Conservation (phyloP, 352 stramenopile species). For the Phytophthora citricola region DNA sequence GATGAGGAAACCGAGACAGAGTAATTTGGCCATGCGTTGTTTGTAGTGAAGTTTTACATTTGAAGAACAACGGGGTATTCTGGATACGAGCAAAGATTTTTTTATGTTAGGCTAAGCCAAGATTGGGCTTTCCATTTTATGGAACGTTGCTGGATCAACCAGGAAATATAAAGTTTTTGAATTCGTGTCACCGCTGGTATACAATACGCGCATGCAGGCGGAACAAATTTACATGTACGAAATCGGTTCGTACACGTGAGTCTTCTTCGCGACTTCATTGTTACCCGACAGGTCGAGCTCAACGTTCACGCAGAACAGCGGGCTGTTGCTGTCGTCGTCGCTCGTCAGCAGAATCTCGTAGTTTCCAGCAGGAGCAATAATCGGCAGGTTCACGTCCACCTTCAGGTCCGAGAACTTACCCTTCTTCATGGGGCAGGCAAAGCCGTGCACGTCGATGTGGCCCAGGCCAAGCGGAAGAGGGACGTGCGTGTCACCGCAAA, state of each 20-base stretch:
- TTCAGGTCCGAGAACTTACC: slow-evolving; percentile 74
- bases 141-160: neutral
- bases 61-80: neutral
- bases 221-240: slow-evolving; percentile 62
- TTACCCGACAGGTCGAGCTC: slow-evolving; percentile 60
- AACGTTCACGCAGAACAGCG: slow-evolving; percentile 84
- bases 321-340: slow-evolving; percentile 47
- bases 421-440: slow-evolving; percentile 72
- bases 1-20: slow-evolving; percentile 39
- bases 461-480: slow-evolving; percentile 82
- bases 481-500: slow-evolving; percentile 83
- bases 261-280: slow-evolving; percentile 49
- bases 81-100: neutral
- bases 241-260: slow-evolving; percentile 76
- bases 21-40: slow-evolving; percentile 9
- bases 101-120: slow-evolving; percentile 20
- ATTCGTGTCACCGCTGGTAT: slow-evolving; percentile 16
- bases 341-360: slow-evolving; percentile 84
- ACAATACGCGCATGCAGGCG: slow-evolving; percentile 21
- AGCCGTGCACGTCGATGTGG: slow-evolving; percentile 87
- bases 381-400: slow-evolving; percentile 83
- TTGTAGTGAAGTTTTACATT: neutral
- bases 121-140: neutral
- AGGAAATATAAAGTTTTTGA: slow-evolving; percentile 31
- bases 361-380: slow-evolving; percentile 80